A percentile compares a stretch with the other conserved stretches of the same genome.
Evolutionary conservation across 768 basidiomycete species (phyloP).

Genomic region (Exidia glandulosa): DNA sequence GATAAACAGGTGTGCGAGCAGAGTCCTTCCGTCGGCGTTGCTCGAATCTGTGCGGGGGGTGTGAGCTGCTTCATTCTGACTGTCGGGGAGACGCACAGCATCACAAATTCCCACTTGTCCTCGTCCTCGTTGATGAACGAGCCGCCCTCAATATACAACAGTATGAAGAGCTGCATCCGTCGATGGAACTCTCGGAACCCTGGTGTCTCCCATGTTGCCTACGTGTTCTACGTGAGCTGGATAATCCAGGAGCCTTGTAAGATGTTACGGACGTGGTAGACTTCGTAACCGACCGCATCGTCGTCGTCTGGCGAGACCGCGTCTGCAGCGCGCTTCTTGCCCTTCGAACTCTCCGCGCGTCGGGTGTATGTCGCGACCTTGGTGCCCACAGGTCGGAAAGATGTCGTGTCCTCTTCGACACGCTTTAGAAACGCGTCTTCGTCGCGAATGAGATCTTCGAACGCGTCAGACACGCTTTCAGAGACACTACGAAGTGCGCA

Average conservation of each 20-base stretch:
- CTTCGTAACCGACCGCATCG: constrained; percentile 69
- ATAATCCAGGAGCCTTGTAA: neutral
- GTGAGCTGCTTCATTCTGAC: neutral
- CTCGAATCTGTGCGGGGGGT: constrained; percentile 51
- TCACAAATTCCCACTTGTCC: constrained; percentile 85
- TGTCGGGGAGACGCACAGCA: constrained; percentile 46
- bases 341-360: constrained; percentile 30
- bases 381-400: constrained; percentile 69
- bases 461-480: too few species aligned
- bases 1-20: constrained; percentile 53
- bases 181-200: constrained; percentile 89
- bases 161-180: constrained; percentile 86
- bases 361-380: constrained; percentile 69
- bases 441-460: constrained; percentile 59
- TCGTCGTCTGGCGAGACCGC: constrained; percentile 36
- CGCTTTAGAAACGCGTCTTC: constrained; percentile 52
- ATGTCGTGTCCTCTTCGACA: constrained; percentile 66
- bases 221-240: neutral
- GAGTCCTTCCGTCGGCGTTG: constrained; percentile 53
- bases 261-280: constrained; percentile 58
- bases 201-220: constrained; percentile 77
- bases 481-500: constrained; percentile 19
- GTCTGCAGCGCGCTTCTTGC: constrained; percentile 26
- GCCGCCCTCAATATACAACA: constrained; percentile 91
- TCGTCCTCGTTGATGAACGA: constrained; percentile 93